Base-by-base conservation (phyloP, 2,329 filamentous ascomycete species). In the Tolypocladium guangdongense region DNA sequence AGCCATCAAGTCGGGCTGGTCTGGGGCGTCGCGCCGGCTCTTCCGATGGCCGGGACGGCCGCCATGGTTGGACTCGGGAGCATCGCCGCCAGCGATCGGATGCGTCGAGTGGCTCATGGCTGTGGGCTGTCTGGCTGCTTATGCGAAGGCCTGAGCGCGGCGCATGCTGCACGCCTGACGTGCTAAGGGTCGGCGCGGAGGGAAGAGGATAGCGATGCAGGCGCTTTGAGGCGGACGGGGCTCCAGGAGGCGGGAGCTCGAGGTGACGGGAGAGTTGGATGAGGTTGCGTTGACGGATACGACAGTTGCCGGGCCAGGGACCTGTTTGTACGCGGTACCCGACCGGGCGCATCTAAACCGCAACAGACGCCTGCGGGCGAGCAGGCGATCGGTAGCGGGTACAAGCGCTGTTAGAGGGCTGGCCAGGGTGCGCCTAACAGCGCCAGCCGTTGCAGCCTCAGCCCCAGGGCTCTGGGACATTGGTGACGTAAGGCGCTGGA, bases 1-100 rank as follows among this genome's bases (percentile, higher is more conserved):
- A 50, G 76, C 75, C 22, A 83, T 65, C 50, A 83, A 63, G 54
- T 81, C 78, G 33, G 68, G 61, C 32, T 79, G 76, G 51, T 63
- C 61, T 18, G 54, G 54, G 38, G 56, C 54, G 51, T 54, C 45
- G 51, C 53, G 50, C 49, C 50, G 52, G 49, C 41, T 36, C n/a
- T 47, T 43, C 33, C 53, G 24, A 11, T 37, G 46, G 38, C 27
- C 49, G 12, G 53, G 32, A 33, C 27, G 27, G 16, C 52, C 36
- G 16, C 49, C 38, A 37, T 50, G 55, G 24, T n/a, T 30, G 10
- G 54, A 33, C 20, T 53, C 53, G 46, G 27, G 33, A 32, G 48
- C 51, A 45, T 51, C 56, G 46, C 48, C 51, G 52, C 52, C 49
- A 20, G 48, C 49, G 22, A 52, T 38, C 36, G 37, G 30, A 20